Base-by-base conservation (phyloP, 148 eudicot genomes). In the Cornus controversa region DNA sequence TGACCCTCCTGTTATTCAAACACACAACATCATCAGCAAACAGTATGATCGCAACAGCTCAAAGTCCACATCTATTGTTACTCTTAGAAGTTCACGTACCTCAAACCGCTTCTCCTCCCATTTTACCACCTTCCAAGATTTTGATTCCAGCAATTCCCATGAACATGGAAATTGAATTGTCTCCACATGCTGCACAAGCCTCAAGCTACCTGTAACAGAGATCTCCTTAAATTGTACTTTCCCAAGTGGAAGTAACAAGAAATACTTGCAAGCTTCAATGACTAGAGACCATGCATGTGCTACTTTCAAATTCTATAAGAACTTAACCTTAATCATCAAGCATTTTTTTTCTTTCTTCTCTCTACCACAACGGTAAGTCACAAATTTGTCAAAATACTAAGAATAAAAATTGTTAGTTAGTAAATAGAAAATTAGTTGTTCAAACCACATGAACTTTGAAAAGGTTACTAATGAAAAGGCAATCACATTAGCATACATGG, bases 161-260 rank as follows among this genome's bases (percentile, higher is more conserved):
- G 86, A 84, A 67, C 31, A 45, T 31, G 98, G 98, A 66, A 85
- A 92, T 87, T 82, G 86, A 83, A 93, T 86, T 42, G 85, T 80
- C 77, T 93, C 96, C 60, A 90, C 98, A 73, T 90, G 98, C 80
- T 93, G 96, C 76, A 93, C 62, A 65, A 93, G 82, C 81, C 96
- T 93, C 84, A 93, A 83, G 82, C 98, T 89, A 84, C 76, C 98
- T 93, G 88, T 77, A 80, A 34, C 9, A 6, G 18, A 71, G 1
- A 29, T 67, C 15, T 36, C 75, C 34, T 50, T 71, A 64, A 20
- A 62, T 14, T 28, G 67, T 23, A 77, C 28, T 36, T 71, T 68
- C 31, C 7, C 14, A 64, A 10, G 20, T 26, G 42, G 47, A 1
- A n/a, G 57, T 7, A 54, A 73, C 9, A 9, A 67, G 20, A 50